Evolutionary conservation across 2,329 filamentous ascomycete species (phyloP), one percentile per base, ranked within the genome.

Genomic region (Tolypocladium guangdongense): DNA sequence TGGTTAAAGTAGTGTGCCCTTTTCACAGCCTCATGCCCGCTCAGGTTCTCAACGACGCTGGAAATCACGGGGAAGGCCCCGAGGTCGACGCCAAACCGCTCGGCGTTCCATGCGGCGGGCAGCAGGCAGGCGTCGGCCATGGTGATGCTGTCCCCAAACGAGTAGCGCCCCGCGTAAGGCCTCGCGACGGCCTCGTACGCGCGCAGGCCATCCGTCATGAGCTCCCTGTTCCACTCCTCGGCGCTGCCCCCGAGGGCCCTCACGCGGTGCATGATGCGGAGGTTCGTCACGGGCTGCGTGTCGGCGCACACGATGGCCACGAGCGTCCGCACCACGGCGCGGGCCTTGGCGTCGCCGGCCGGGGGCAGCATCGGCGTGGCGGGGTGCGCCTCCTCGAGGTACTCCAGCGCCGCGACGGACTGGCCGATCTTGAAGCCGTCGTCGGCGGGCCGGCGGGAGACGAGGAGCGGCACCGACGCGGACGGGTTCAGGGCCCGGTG

Each of bases 321-420:
- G 10, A 86, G 66, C 4, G 76, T 73, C 18, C 82, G 75, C 0
- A 81, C 78, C 3, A 66, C 62, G 0, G 81, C 80, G 20, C 82
- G 72, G 0, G 58, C 62, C 3, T 66, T 58, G 0, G 70, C 64
- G 30, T 78, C 65, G 0, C 68, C 64, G 0, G 56, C 7, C 0
- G 81, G 78, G 0, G 81, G 81, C 0, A 84, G 71, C 1, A 83
- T 70, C 0, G 68, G 58, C 0, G 63, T 55, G 0, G 69, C 60
- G 0, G 77, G 74, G 45, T 75, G 74, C 2, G 66, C 64, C 58
- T 85, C 81, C 49, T 84, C 81, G 3, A 86, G 72, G 56, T 78
- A 86, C 60, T 85, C 81, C 4, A 86, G 70, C 0, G 80, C 81
- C 2, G 82, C 78, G 37, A 82, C 63, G 5, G 80, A 83, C 60